Percentiles rank a stretch among this genome's conserved stretches.
phyloP scores from a whole-genome alignment of 257 asterid genomes.

The Solanum etuberosum region DNA sequence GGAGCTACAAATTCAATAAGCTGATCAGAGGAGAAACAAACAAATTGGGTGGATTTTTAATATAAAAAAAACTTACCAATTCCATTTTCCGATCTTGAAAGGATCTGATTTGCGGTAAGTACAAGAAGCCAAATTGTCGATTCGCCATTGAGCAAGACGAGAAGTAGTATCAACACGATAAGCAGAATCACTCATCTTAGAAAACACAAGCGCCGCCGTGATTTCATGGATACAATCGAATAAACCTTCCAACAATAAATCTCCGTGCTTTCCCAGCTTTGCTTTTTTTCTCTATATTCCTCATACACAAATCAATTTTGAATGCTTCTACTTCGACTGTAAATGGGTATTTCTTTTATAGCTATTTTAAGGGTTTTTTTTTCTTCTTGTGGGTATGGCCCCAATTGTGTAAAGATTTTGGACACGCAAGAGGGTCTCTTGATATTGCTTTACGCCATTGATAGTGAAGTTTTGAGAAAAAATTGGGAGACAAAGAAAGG shows the following conservation, averaged over 20 bases:
- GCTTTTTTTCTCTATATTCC: slow-evolving; percentile 27
- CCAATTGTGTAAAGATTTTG: slow-evolving; percentile 27
- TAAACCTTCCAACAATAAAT: slow-evolving; percentile 56
- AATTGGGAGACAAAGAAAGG: neutral
- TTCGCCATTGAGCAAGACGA: slow-evolving; percentile 94
- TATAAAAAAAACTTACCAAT: slow-evolving; percentile 34
- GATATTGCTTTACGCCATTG: slow-evolving; percentile 55
- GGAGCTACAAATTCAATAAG: neutral
- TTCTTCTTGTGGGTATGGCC: neutral
- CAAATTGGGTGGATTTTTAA: neutral
- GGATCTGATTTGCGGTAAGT: slow-evolving; percentile 74
- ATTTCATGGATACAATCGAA: slow-evolving; percentile 88
- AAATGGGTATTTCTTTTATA: neutral
- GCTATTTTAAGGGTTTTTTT: neutral
- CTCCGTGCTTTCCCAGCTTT: slow-evolving; percentile 95
- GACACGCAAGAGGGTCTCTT: slow-evolving; percentile 34
- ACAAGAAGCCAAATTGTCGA: slow-evolving; percentile 51
- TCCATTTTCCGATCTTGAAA: slow-evolving; percentile 72
- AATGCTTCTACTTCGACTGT: neutral
- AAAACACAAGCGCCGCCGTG: slow-evolving; percentile 53
- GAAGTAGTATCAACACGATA: slow-evolving; percentile 85
- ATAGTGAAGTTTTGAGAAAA: slow-evolving; percentile 20
- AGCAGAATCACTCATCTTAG: slow-evolving; percentile 84
- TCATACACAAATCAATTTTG: slow-evolving; percentile 13
- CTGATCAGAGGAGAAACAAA: neutral